Evolutionary conservation across 2,329 filamentous ascomycete species (phyloP).

Genomic region (Metarhizium anisopliae): DNA sequence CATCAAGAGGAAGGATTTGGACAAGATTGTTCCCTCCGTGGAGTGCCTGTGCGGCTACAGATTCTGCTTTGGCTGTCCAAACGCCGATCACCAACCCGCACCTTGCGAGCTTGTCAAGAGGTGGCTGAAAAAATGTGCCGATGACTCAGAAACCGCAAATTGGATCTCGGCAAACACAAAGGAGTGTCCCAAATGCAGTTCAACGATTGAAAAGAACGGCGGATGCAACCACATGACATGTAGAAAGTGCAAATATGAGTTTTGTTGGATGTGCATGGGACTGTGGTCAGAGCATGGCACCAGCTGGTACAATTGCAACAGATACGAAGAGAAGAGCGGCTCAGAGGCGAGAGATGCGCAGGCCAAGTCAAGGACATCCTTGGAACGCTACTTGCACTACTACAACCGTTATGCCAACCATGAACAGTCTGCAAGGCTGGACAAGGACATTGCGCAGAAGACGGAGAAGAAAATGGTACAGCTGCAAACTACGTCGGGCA

Average conservation of each 20-base stretch:
- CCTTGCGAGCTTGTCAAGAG: slow-evolving; percentile 86
- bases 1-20: slow-evolving; percentile 80
- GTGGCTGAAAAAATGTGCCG: slow-evolving; percentile 97
- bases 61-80: slow-evolving; percentile 92
- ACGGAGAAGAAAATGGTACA: slow-evolving; percentile 99
- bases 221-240: slow-evolving; percentile 99
- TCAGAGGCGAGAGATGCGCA: slow-evolving; percentile 85
- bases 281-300: slow-evolving; percentile 97
- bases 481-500: slow-evolving; percentile 83
- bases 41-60: slow-evolving; percentile 73
- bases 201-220: slow-evolving; percentile 98
- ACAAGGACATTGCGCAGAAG: slow-evolving; percentile 92
- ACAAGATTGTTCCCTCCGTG: slow-evolving; percentile 81
- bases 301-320: slow-evolving; percentile 99
- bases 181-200: slow-evolving; percentile 91
- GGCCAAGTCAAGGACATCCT: slow-evolving; percentile 76
- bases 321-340: slow-evolving; percentile 93
- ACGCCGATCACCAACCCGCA: slow-evolving; percentile 85
- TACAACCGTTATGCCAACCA: slow-evolving; percentile 99
- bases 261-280: slow-evolving; percentile 99
- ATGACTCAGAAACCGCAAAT: slow-evolving; percentile 96
- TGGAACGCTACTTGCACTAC: slow-evolving; percentile 97
- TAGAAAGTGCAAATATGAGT: slow-evolving; percentile 89
- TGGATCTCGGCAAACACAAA: slow-evolving; percentile 99
- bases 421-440: slow-evolving; percentile 91